phyloP scores from a whole-genome alignment of 2,329 filamentous ascomycete genomes.

The Phaeophleospora eucalypticola region DNA sequence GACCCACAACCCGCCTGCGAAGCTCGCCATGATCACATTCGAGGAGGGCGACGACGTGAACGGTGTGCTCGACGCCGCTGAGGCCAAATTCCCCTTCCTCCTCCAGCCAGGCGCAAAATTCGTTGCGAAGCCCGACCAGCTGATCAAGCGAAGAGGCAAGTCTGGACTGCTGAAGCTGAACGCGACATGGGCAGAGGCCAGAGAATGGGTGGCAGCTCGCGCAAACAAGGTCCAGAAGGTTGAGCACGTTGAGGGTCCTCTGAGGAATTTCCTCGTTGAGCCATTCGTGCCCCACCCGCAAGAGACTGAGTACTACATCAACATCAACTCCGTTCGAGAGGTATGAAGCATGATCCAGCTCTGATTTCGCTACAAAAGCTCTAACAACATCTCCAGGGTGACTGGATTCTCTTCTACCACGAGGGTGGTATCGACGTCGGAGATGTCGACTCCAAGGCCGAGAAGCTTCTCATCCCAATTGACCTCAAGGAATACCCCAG shows the following conservation, averaged over 20 bases:
- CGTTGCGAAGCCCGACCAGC: conserved; percentile 97
- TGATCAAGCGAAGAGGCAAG: conserved; percentile 99
- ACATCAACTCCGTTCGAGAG: conserved; percentile 99
- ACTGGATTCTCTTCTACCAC: conserved; percentile 99
- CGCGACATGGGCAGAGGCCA: conserved; percentile 93
- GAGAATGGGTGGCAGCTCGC: conserved; percentile 87
- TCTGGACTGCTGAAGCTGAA: conserved; percentile 93
- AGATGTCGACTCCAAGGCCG: conserved; percentile 97
- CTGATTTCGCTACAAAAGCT: background rate
- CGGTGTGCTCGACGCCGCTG: conserved; percentile 87
- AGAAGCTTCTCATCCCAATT: conserved; percentile 97
- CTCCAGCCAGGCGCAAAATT: conserved; percentile 80
- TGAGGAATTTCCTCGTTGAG: conserved; percentile 96
- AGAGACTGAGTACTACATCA: conserved; percentile 99
- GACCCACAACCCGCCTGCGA: conserved; percentile 88
- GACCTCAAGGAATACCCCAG: conserved; percentile 92
- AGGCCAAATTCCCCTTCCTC: conserved; percentile 95
- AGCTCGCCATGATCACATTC: conserved; percentile 89
- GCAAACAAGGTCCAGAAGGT: conserved; percentile 91
- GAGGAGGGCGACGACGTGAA: conserved; percentile 79
- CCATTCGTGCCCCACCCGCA: conserved; percentile 95
- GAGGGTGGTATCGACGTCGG: conserved; percentile 99
- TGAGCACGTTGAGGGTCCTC: conserved; percentile 80
- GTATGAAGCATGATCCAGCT: conserved; percentile 60
- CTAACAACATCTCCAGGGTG: conserved; percentile 63